Conservation (phyloP, 768 basidiomycete genomes). For the Gloeopeniophorella convolvens region DNA sequence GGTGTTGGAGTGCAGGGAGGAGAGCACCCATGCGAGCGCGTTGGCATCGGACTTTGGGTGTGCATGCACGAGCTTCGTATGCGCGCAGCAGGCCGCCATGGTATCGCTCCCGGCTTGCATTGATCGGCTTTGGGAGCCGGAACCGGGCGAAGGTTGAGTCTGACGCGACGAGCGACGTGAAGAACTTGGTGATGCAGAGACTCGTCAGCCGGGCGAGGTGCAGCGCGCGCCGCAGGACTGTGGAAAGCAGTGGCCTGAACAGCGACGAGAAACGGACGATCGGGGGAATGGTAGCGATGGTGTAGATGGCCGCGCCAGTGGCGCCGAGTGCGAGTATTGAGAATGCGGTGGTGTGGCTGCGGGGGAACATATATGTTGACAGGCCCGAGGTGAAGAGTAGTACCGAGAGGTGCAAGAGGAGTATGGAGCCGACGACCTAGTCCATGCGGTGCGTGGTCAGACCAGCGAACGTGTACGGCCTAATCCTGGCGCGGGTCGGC, state of each 20-base stretch:
- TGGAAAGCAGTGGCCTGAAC: constrained; percentile 16
- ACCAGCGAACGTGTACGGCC: constrained; percentile 13
- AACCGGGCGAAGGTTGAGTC: neutral
- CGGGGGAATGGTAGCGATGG: constrained; percentile 8
- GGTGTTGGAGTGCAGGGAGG: neutral
- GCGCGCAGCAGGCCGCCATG: constrained; percentile 7
- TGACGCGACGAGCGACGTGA: neutral
- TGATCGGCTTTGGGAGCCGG: constrained; percentile 5
- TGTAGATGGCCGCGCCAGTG: neutral
- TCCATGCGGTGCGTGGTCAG: neutral
- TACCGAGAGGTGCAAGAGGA: constrained; percentile 15
- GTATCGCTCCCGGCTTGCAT: constrained; percentile 2
- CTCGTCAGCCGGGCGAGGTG: neutral
- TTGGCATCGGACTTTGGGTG: constrained; percentile 3
- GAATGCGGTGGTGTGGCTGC: constrained; percentile 10
- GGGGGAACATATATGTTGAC: constrained; percentile 4
- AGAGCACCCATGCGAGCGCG: constrained; percentile 7
- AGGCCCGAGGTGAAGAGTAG: constrained; percentile 15
- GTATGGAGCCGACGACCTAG: constrained; percentile 3
- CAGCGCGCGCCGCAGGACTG: constrained; percentile 3
- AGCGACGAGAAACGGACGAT: constrained; percentile 11
- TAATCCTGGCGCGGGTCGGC: constrained; percentile 14
- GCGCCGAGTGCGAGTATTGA: neutral
- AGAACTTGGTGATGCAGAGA: neutral
- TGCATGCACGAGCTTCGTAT: constrained; percentile 1